These are phyloP conservation scores for Dianthus caryophyllus DNA, from an alignment of 148 eudicot genomes.

Conservation along the genomic window DNA sequence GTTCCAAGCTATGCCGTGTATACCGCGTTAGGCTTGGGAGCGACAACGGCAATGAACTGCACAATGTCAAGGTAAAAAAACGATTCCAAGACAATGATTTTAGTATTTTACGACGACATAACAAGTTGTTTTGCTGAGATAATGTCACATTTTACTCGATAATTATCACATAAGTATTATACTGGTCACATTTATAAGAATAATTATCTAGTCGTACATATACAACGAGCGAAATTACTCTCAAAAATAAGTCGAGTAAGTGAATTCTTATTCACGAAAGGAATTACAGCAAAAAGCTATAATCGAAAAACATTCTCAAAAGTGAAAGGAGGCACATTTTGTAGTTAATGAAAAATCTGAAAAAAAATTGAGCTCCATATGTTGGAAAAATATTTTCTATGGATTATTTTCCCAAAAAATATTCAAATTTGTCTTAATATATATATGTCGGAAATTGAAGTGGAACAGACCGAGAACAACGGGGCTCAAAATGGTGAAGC, in stretches of 20 bases:
- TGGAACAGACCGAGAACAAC: not conserved
- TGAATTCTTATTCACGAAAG: not conserved
- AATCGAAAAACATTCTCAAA: slow-evolving; percentile 1
- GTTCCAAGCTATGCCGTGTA: too few species aligned
- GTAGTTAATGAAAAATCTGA: slow-evolving; percentile 2
- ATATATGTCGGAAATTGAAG: not conserved
- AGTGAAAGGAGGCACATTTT: slow-evolving; percentile 5
- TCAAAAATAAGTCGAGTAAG: not conserved
- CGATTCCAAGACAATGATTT: too few species aligned
- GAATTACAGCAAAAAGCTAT: not conserved
- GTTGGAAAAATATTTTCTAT: not conserved
- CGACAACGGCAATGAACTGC: too few species aligned
- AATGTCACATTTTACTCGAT: too few species aligned
- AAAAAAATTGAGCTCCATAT: not conserved
- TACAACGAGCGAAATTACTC: too few species aligned
- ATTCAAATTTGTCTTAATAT: not conserved
- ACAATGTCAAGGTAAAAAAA: too few species aligned
- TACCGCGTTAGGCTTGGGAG: too few species aligned
- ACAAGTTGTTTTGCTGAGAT: too few species aligned
- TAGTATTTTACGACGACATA: too few species aligned
- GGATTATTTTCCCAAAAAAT: not conserved
- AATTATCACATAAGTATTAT: too few species aligned
- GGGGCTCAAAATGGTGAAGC: not conserved
- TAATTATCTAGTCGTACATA: too few species aligned
- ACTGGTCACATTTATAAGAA: too few species aligned